phyloP scores from a whole-genome alignment of 345 rosid species.

The Melaleuca quinquenervia region DNA sequence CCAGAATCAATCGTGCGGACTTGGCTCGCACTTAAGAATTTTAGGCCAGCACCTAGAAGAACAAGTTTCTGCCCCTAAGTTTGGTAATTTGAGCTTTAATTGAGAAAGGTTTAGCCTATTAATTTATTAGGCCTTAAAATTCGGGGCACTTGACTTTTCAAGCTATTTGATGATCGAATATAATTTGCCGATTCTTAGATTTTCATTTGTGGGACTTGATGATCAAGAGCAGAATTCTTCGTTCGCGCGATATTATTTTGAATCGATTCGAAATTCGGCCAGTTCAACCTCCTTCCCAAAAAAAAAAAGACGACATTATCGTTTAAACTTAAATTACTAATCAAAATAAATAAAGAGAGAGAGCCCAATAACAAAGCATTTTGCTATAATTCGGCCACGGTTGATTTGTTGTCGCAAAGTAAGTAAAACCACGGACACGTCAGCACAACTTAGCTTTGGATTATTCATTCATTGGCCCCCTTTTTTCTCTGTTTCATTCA shows the following conservation, averaged over 20 bases:
- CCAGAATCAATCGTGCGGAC: no score
- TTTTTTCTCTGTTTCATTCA: not conserved
- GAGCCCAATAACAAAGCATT: not conserved
- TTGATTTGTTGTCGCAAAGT: not conserved
- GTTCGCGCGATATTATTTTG: not conserved
- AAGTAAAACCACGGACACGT: not conserved
- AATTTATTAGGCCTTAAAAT: no score
- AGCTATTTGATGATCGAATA: not conserved
- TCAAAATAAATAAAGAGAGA: not conserved
- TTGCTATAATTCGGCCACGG: not conserved
- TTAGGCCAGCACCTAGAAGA: no score
- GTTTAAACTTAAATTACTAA: not conserved
- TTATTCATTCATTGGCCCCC: not conserved
- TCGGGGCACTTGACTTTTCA: no score
- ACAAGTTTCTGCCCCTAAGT: no score
- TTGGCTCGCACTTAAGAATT: no score
- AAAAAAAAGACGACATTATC: not conserved
- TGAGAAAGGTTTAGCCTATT: no score
- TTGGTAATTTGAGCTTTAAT: no score
- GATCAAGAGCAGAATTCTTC: not conserved
- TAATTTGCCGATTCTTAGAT: not conserved
- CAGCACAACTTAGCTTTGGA: not conserved
- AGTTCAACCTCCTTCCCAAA: no score
- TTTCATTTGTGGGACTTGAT: rapidly evolving
- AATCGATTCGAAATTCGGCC: rapidly evolving